A percentile compares a stretch with the other conserved stretches of the same genome.
Conservation (phyloP, 768 basidiomycete species). For the Tremella yokohamensis region DNA sequence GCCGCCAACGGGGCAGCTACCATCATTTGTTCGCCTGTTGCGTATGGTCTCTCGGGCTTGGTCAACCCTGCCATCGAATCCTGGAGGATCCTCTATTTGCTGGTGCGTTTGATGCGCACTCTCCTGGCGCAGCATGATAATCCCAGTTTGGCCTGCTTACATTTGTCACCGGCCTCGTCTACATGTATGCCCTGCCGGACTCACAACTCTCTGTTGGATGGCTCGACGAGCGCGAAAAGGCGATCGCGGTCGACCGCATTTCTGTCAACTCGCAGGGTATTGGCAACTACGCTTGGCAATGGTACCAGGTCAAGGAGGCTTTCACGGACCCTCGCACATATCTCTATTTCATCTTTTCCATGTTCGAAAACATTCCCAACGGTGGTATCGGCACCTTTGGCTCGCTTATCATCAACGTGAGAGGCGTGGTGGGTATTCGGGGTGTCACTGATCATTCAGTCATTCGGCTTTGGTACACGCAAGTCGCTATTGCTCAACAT, state of each 20-base stretch:
- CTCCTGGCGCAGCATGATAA: too few species aligned
- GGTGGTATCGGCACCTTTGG: constrained; percentile 18
- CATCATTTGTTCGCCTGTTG: constrained; percentile 42
- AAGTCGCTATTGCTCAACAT: constrained; percentile 24
- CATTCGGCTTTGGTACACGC: constrained; percentile 2
- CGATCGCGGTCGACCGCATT: constrained; percentile 47
- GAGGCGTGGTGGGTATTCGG: not conserved
- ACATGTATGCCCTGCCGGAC: constrained; percentile 45
- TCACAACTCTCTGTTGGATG: constrained; percentile 47
- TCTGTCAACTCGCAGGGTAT: constrained; percentile 49
- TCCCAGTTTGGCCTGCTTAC: constrained; percentile 3
- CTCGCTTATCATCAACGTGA: constrained; percentile 21
- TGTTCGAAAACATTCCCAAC: constrained; percentile 20
- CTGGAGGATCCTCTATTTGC: constrained; percentile 6
- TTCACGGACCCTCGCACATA: constrained; percentile 31
- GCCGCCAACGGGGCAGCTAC: constrained; percentile 35
- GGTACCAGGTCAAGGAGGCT: constrained; percentile 44
- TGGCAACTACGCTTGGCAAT: constrained; percentile 40
- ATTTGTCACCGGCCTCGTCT: constrained; percentile 34
- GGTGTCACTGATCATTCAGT: not conserved
- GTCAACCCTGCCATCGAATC: constrained; percentile 18
- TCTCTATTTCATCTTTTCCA: constrained; percentile 11
- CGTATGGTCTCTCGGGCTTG: constrained; percentile 31
- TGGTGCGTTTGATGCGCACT: constrained; percentile 11
- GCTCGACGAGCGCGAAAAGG: constrained; percentile 39